Base-by-base conservation (phyloP, 2,329 filamentous ascomycete species). In the Apiospora phragmitis region DNA sequence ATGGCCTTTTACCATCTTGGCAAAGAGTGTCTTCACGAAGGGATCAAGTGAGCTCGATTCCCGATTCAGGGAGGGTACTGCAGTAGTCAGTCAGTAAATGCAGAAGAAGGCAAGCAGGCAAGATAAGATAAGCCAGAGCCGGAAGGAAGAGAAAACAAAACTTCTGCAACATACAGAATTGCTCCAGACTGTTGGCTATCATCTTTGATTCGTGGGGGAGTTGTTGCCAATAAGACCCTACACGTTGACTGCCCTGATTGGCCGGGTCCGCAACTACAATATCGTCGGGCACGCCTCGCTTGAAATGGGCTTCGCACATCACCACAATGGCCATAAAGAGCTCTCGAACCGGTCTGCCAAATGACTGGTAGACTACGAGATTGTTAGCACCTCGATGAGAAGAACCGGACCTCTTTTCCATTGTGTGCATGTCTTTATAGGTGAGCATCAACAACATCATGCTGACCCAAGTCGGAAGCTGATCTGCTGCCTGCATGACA, bases 371-470 rank as follows among this genome's bases (percentile, higher is more conserved):
- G 68, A 38, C 45, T 32, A 51, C 38, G 35, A 41, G 18, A 21
- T 42, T 65, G 51, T 12, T 24, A n/a, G 8, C 55, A 62, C 59
- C 68, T 71, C 65, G 66, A 73, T 55, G 72, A 74, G 55, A 73
- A 67, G 32, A 21, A 47, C 26, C 72, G 67, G 68, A 73, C 69
- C 68, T 74, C 65, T 38, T 70, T n/a, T 69, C 72, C 73, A 73
- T 67, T 7, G 47, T 8, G n/a, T 69, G 51, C 68, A 65, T 76
- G 69, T 86, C 83, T 29, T 82, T 81, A 72, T 87, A 86, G 74
- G 86, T 82, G 51, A 87, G 79, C 59, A 87, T 83, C 70, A 86
- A 76, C 72, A 86, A 83, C 85, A 86, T 87, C 76, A 86, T 76
- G 74, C 82, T 83, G 21, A 81, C 83, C 84, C 85, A 87, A 29